phyloP scores from a whole-genome alignment of 1,284 basidiomycete species.

The Moesziomyces parantarcticus region DNA sequence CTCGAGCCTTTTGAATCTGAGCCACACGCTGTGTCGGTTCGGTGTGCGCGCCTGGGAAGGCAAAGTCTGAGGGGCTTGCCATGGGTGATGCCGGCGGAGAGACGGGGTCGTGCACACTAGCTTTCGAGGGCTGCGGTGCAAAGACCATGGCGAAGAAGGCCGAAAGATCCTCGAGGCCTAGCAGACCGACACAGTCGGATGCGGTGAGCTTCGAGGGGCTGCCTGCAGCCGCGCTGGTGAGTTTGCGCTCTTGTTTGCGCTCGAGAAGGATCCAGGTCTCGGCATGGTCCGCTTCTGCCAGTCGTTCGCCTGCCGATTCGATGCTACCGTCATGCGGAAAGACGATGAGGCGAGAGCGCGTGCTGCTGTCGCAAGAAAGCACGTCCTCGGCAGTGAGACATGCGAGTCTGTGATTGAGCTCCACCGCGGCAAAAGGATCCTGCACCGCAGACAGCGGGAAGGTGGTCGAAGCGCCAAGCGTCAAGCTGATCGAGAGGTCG shows the following conservation, averaged over 20 bases:
- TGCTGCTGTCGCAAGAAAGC: constrained; percentile 14
- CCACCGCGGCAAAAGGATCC: constrained; percentile 23
- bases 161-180: constrained; percentile 37
- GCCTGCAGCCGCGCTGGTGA: not conserved
- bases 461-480: not conserved
- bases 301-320: constrained; percentile 33
- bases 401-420: constrained; percentile 18
- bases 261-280: constrained; percentile 39
- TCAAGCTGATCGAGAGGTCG: constrained; percentile 26
- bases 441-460: constrained; percentile 11
- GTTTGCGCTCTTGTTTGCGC: not conserved
- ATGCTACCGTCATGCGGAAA: constrained; percentile 20
- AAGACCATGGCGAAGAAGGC: constrained; percentile 41
- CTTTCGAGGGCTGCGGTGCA: constrained; percentile 17
- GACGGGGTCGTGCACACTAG: constrained; percentile 1
- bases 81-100: constrained; percentile 41
- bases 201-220: constrained; percentile 12
- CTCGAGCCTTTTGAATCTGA: constrained; percentile 8
- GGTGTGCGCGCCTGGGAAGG: not conserved
- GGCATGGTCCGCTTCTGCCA: constrained; percentile 17
- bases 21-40: not conserved
- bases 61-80: not conserved
- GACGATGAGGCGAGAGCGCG: constrained; percentile 25
- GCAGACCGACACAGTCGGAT: constrained; percentile 33
- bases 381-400: constrained; percentile 29